Evolutionary conservation across 2,329 filamentous ascomycete species (phyloP), one percentile per base, ranked within the genome.

Genomic region (Alternaria dauci): DNA sequence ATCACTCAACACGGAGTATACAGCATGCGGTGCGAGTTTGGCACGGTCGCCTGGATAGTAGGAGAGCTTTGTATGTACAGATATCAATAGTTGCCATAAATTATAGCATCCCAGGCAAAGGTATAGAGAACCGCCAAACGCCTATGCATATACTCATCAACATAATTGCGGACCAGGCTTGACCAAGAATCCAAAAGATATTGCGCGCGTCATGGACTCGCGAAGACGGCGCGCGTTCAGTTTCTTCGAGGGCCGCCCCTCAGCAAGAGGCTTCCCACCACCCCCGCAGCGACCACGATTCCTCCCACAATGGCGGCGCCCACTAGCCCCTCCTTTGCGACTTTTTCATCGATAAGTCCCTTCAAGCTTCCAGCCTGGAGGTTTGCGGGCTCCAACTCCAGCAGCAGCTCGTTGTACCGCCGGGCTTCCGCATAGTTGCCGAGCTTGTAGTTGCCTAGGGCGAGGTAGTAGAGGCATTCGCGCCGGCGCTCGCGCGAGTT

Each of bases 381-480:
- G 79, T 98, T 99, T 47, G 87, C 88, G 8, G 93, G 93, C 82
- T 99, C 95, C 78, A 94, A 90, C 64, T 97, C 93, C 55, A 98
- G 81, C 63, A 99, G 84, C 51, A 94, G 85, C 75, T 98, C 94
- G 79, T 99, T 99, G 82, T 98, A 98, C 76, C 92, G 87, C 74
- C 94, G 87, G 61, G 94, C 94, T 78, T 99, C 95, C 62, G 90
- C 93, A 80, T 97, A 99, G 85, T 97, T 98, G 63, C 94, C 94
- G 47, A 99, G 88, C 84, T 98, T 98, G 87, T 94, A 98, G 85
- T 98, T 97, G 65, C 95, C 95, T 32, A 99, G 87, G 26, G 93
- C 95, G 55, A 99, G 89, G 81, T 99, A 99, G 85, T 97, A 99
- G 63, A 99, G 91, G 77, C 95, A 99, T 86, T 99, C 95, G 75